Percentiles rank a stretch among this genome's conserved stretches.
Conservation (phyloP, 257 asterid species). For the Phtheirospermum japonicum region DNA sequence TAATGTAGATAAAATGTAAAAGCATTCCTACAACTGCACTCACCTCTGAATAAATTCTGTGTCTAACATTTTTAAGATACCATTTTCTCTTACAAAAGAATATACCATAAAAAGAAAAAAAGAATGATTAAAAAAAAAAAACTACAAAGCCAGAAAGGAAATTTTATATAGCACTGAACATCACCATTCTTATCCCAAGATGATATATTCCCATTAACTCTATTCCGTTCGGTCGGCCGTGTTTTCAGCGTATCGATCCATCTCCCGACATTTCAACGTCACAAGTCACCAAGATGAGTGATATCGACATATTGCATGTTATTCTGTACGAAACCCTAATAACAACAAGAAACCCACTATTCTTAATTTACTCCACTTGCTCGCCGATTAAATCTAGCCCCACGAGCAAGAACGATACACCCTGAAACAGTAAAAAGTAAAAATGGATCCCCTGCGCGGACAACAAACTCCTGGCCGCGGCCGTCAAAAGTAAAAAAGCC, state of each 20-base stretch:
- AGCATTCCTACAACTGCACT: neutral
- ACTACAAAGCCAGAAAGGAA: conserved; percentile 23
- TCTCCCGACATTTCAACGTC: conserved; percentile 10
- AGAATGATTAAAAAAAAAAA: conserved; percentile 28
- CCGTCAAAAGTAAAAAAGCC: conserved; percentile 79
- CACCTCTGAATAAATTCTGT: conserved; percentile 14
- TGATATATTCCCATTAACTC: conserved; percentile 21
- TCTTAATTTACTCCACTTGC: conserved; percentile 48
- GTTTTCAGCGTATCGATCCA: conserved; percentile 22
- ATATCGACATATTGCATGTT: neutral
- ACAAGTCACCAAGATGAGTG: neutral
- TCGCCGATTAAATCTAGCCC: conserved; percentile 93
- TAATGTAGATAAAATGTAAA: neutral
- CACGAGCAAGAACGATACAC: conserved; percentile 80
- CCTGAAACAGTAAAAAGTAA: conserved; percentile 89
- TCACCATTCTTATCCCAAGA: no score
- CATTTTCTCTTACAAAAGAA: conserved; percentile 42
- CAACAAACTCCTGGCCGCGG: conserved; percentile 68
- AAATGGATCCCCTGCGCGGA: conserved; percentile 98
- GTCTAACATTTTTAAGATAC: conserved; percentile 1
- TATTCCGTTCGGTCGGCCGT: neutral
- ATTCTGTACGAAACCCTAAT: neutral
- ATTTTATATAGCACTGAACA: conserved; percentile 22
- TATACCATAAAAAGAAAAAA: conserved; percentile 28
- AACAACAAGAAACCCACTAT: neutral